These are phyloP conservation scores for Rhodotorula sp. DNA, from an alignment of 1,284 basidiomycete species.

Conservation along the genomic window DNA sequence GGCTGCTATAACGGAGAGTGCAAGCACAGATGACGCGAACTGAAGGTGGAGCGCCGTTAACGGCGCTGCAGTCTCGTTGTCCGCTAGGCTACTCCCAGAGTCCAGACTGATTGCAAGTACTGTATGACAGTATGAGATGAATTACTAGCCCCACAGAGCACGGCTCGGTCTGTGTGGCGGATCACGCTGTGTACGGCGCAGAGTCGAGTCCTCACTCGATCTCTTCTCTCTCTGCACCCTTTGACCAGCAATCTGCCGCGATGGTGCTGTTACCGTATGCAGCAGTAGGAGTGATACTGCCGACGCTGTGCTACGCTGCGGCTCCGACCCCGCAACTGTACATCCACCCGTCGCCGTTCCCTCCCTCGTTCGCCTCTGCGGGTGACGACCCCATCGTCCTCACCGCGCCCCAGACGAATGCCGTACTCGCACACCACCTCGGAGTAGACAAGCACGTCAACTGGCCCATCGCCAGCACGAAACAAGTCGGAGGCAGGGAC, in stretches of 20 bases:
- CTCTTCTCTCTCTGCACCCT: too few species aligned
- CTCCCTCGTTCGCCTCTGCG: background rate
- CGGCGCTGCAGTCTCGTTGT: too few species aligned
- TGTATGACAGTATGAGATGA: too few species aligned
- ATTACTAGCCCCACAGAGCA: too few species aligned
- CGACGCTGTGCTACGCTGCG: background rate
- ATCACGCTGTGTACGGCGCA: background rate
- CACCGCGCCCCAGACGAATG: slow-evolving; percentile 34
- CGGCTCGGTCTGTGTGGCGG: too few species aligned
- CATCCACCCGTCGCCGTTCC: slow-evolving; percentile 3
- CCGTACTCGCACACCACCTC: slow-evolving; percentile 36
- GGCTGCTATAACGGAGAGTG: too few species aligned
- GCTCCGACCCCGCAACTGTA: slow-evolving; percentile 9
- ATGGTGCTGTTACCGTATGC: background rate
- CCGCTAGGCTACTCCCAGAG: too few species aligned
- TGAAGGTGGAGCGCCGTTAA: background rate
- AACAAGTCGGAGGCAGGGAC: background rate
- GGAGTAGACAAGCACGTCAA: slow-evolving; percentile 16
- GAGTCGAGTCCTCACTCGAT: background rate
- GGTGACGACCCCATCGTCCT: background rate
- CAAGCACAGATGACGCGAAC: background rate
- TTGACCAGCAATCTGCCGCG: background rate
- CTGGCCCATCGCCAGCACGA: too few species aligned
- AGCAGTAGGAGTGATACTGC: background rate
- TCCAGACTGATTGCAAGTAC: too few species aligned